Conservation (phyloP, 2,329 filamentous ascomycete genomes). For the Xylaria sp. region DNA sequence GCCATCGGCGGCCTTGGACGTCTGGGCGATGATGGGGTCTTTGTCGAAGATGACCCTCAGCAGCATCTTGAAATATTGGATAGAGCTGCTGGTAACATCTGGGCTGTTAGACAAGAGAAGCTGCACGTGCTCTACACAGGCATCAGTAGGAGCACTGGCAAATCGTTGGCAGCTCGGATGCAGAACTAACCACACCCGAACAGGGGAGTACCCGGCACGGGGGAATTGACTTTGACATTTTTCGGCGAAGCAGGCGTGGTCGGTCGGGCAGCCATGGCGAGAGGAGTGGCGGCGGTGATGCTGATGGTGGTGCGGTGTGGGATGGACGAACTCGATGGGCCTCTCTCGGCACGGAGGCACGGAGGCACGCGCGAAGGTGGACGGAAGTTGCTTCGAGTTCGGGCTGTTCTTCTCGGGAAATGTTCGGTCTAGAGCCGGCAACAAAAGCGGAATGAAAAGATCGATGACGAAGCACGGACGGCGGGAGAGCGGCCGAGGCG, state of each 20-base stretch:
- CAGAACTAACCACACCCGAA: constrained; percentile 71
- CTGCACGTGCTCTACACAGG: constrained; percentile 74
- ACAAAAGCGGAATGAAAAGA: constrained; percentile 1
- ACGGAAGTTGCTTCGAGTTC: not conserved
- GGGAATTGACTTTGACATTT: constrained; percentile 69
- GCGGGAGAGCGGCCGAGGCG: not conserved
- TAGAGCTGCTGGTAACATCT: constrained; percentile 74
- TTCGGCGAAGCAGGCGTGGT: constrained; percentile 55
- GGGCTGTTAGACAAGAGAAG: constrained; percentile 70
- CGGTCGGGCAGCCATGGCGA: constrained; percentile 48
- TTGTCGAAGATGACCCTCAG: constrained; percentile 77
- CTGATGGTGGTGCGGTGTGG: not conserved
- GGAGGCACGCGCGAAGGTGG: not conserved
- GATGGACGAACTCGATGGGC: not conserved
- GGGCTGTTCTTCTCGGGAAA: not conserved
- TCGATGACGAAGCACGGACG: not conserved
- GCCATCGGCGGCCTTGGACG: constrained; percentile 68
- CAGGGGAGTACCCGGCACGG: constrained; percentile 67
- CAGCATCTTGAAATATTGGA: constrained; percentile 77
- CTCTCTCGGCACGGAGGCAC: constrained; percentile 3
- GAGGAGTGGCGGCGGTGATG: not conserved
- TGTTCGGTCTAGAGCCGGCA: not conserved
- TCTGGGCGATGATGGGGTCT: constrained; percentile 72
- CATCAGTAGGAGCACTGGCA: constrained; percentile 32
- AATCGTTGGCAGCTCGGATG: constrained; percentile 25